These are phyloP conservation scores for Hura crepitans DNA, from an alignment of 441 rosid genomes.

Conservation along the genomic window DNA sequence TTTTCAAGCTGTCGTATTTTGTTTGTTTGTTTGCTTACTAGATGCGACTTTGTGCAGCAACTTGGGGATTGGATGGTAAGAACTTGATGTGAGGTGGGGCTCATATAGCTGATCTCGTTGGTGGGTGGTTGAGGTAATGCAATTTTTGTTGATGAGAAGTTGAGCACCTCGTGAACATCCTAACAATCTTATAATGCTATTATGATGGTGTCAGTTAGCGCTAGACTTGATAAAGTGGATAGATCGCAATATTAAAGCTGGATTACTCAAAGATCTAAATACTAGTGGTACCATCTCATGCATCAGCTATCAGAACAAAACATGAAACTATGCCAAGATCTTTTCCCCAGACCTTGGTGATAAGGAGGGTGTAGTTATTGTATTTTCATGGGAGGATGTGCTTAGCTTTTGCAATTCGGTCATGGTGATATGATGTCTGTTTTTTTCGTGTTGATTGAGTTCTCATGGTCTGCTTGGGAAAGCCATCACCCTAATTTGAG, in stretches of 20 bases:
- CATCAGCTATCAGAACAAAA: slow-evolving; percentile 24
- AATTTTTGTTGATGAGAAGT: slow-evolving; percentile 43
- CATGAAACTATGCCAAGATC: slow-evolving; percentile 21
- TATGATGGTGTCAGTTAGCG: slow-evolving; percentile 28
- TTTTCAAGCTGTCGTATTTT: slow-evolving; percentile 32
- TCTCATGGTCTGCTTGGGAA: slow-evolving; percentile 22
- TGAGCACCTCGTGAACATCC: slow-evolving; percentile 34
- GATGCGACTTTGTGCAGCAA: slow-evolving; percentile 72
- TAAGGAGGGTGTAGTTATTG: slow-evolving; percentile 11
- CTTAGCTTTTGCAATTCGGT: not conserved
- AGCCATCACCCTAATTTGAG: slow-evolving; percentile 18
- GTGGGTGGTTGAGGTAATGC: slow-evolving; percentile 54
- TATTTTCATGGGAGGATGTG: slow-evolving; percentile 1
- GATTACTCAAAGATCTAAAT: slow-evolving; percentile 38
- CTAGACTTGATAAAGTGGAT: slow-evolving; percentile 36
- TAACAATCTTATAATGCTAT: slow-evolving; percentile 18
- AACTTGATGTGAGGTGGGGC: slow-evolving; percentile 73
- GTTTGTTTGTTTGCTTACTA: slow-evolving; percentile 71
- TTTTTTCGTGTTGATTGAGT: slow-evolving; percentile 13
- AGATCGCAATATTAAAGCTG: slow-evolving; percentile 40
- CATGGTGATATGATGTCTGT: slow-evolving; percentile 12
- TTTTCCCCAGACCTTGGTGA: slow-evolving; percentile 22
- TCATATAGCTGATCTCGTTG: slow-evolving; percentile 46
- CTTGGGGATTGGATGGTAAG: slow-evolving; percentile 78
- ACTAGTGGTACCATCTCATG: slow-evolving; percentile 27